phyloP scores from a whole-genome alignment of 208 protist species.

The Trypanosomatidae sp. region DNA sequence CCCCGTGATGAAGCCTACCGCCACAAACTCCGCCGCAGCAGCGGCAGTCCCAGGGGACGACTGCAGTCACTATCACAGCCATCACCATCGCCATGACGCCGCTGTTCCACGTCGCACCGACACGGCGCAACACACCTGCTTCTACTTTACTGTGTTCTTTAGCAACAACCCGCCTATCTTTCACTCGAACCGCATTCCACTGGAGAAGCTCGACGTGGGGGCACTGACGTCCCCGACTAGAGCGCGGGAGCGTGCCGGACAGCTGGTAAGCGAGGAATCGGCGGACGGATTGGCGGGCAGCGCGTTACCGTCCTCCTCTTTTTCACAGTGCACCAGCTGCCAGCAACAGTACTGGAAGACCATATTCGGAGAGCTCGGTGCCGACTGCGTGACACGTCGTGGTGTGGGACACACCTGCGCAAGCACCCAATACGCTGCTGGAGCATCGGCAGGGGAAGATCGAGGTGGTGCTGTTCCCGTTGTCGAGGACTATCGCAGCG shows the following conservation, averaged over 20 bases:
- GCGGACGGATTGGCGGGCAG: not conserved
- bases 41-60: not conserved
- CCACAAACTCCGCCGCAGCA: not conserved
- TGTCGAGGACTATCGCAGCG: constrained; percentile 46
- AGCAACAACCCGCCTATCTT: constrained; percentile 75
- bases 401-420: not conserved
- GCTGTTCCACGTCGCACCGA: not conserved
- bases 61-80: not conserved
- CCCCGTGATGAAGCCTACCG: not conserved
- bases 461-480: not conserved
- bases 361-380: constrained; percentile 9
- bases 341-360: constrained; percentile 17
- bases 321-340: constrained; percentile 8
- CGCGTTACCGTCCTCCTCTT: not conserved
- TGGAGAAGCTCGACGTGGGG: constrained; percentile 13
- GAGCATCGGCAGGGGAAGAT: not conserved
- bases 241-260: not conserved
- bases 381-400: not conserved
- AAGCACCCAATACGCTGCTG: not conserved
- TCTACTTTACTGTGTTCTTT: constrained; percentile 81
- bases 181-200: constrained; percentile 67
- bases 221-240: not conserved
- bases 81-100: not conserved
- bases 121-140: constrained; percentile 25
- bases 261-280: not conserved